These are phyloP conservation scores for Mycena belliarum DNA, from an alignment of 768 basidiomycete genomes.

Conservation along the genomic window DNA sequence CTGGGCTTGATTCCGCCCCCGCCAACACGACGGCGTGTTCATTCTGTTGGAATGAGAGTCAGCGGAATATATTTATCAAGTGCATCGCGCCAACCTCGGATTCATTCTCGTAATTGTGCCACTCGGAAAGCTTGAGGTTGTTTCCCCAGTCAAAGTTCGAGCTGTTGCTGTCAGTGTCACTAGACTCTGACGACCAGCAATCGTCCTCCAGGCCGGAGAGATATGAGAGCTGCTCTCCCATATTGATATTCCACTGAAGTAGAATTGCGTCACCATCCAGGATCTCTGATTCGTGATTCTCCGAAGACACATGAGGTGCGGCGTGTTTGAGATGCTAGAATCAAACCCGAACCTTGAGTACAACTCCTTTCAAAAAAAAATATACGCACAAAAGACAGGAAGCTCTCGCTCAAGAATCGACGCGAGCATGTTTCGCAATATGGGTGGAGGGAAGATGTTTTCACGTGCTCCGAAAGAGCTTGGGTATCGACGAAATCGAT, in stretches of 20 bases:
- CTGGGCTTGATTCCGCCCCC: background rate
- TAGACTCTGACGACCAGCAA: slow-evolving; percentile 13
- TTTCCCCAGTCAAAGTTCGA: slow-evolving; percentile 11
- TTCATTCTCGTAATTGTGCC: background rate
- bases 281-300: background rate
- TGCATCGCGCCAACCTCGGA: background rate
- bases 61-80: background rate
- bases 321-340: slow-evolving; percentile 16
- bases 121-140: slow-evolving; percentile 2
- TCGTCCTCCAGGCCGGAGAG: background rate
- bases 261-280: slow-evolving; percentile 9
- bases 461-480: slow-evolving; percentile 10
- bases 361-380: background rate
- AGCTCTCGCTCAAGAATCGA: slow-evolving; percentile 7
- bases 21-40: background rate
- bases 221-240: background rate
- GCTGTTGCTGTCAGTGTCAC: background rate
- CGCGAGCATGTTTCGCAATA: slow-evolving; percentile 8
- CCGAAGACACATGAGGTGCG: background rate
- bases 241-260: background rate
- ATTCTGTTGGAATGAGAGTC: background rate
- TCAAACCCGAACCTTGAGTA: background rate
- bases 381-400: slow-evolving; percentile 4
- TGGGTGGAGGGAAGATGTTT: slow-evolving; percentile 6
- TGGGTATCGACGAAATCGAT: slow-evolving; percentile 2